These are phyloP conservation scores for Petunia secreta DNA, from an alignment of 257 asterid genomes.

Conservation along the genomic window DNA sequence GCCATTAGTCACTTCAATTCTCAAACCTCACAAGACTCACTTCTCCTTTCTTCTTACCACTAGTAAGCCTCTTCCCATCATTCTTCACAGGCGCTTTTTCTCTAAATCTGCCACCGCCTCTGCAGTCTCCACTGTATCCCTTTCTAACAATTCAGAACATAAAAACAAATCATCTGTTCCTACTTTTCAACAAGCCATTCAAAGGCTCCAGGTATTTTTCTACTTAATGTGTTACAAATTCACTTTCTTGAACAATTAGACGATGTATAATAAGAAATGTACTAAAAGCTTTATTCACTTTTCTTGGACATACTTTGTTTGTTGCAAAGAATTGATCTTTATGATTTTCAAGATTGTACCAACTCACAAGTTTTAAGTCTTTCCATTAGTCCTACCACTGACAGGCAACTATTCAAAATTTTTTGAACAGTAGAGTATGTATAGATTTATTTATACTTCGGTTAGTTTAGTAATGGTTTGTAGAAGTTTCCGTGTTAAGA, in stretches of 20 bases:
- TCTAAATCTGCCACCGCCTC: slow-evolving; percentile 38
- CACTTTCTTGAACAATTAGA: not conserved
- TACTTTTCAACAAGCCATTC: slow-evolving; percentile 94
- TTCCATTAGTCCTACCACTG: not conserved
- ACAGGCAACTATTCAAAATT: not conserved
- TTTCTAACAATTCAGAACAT: slow-evolving; percentile 26
- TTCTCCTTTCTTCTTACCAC: slow-evolving; percentile 41
- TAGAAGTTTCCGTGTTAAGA: too few relatives aligned
- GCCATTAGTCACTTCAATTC: slow-evolving; percentile 66
- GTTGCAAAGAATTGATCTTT: not conserved
- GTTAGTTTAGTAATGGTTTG: not conserved
- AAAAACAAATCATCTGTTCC: slow-evolving; percentile 47
- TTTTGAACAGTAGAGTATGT: not conserved
- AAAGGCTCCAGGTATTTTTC: slow-evolving; percentile 77
- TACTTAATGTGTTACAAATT: not conserved
- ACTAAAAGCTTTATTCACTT: not conserved
- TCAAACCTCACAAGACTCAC: slow-evolving; percentile 49
- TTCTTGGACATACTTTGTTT: slow-evolving; percentile 7
- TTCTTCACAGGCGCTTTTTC: slow-evolving; percentile 42
- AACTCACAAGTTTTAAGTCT: not conserved
- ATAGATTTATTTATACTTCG: not conserved
- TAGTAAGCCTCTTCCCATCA: slow-evolving; percentile 35
- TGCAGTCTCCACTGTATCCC: slow-evolving; percentile 41
- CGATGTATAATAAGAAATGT: not conserved
- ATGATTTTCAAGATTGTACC: not conserved